Evolutionary conservation across 306 rosid species (phyloP), one percentile per base, ranked within the genome.

Genomic region (Acacia melanoxylon): DNA sequence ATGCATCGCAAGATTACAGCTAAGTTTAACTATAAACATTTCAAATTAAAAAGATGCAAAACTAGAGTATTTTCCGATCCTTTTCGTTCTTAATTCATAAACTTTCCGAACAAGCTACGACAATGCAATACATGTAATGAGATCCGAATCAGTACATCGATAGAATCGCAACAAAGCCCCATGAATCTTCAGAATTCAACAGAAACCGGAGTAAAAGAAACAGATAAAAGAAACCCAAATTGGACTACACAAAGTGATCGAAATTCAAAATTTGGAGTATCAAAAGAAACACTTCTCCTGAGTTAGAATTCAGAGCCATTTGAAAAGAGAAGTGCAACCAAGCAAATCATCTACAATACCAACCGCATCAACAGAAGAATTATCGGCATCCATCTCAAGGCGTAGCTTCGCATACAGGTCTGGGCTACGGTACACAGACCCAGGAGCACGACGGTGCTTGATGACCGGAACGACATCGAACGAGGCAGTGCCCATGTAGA

Each of bases 381-480:
- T 81, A 73, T 94, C 98, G 11, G 90, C 81, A 65, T 89, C 97
- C 97, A 94, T 92, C 45, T 91, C 94, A 1, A 82, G 80, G 3
- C 84, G 91, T 80, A 94, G 93, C 83, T 86, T 91, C 61, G 90
- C 86, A 31, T 84, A 91, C 25, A 92, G 89, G 67, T 92, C 87
- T 3, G 98, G 97, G 83, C 96, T 92, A 4, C 97, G 92, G 75
- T 94, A 94, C 1, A 90, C 83, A 46, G 98, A 91, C 68, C 97
- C 98, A 3, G 97, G 88, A 24, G 94, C 94, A 40, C 88, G 85
- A 12, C 88, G 93, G 74, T 91, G 98, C 11, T 78, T 80, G 80
- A 94, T 91, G 16, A 94, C 62, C 2, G 98, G 98, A 74, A 90
- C 90, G 51, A 87, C 89, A 67, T 92, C 91, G 75, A 92, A 91